Evolutionary conservation across 495 filamentous ascomycete species (phyloP).

Genomic region (Daldinia caldariorum): DNA sequence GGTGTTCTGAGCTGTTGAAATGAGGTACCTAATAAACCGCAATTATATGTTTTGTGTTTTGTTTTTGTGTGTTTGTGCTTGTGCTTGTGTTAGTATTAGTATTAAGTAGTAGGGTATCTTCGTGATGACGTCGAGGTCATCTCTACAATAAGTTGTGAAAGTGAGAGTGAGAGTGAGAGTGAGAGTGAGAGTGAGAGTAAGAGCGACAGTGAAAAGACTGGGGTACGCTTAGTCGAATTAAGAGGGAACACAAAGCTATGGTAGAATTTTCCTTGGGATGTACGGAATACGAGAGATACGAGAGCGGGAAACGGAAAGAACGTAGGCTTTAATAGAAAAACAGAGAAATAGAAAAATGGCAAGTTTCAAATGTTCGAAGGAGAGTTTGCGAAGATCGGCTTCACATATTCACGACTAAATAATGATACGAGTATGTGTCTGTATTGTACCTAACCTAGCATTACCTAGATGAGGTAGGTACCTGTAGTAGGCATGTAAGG

Average conservation of each 20-base stretch:
- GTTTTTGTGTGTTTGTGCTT: no score
- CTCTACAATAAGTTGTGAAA: conserved; percentile 19
- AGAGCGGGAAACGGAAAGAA: neutral
- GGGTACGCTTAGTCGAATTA: no score
- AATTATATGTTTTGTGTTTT: neutral
- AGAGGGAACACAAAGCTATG: neutral
- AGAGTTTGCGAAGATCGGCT: conserved; percentile 1
- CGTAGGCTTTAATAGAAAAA: neutral
- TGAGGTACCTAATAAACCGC: neutral
- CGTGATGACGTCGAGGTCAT: conserved; percentile 30
- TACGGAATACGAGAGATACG: neutral
- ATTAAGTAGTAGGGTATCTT: conserved; percentile 6
- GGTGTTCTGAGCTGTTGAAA: neutral
- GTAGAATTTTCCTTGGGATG: no score
- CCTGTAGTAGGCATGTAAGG: no score
- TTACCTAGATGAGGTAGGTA: no score
- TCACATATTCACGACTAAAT: neutral
- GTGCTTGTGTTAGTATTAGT: neutral
- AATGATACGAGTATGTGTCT: conserved; percentile 9
- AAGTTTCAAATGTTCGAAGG: neutral
- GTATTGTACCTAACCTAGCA: conserved; percentile 9
- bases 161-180: neutral
- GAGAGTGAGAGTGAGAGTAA: conserved; percentile 3
- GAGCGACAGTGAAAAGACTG: no score
- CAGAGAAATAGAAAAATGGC: no score